A percentile compares a stretch with the other conserved stretches of the same genome.
Conservation (phyloP, 371 early-diverging fungal genomes). For the Lichtheimia ramosa region DNA sequence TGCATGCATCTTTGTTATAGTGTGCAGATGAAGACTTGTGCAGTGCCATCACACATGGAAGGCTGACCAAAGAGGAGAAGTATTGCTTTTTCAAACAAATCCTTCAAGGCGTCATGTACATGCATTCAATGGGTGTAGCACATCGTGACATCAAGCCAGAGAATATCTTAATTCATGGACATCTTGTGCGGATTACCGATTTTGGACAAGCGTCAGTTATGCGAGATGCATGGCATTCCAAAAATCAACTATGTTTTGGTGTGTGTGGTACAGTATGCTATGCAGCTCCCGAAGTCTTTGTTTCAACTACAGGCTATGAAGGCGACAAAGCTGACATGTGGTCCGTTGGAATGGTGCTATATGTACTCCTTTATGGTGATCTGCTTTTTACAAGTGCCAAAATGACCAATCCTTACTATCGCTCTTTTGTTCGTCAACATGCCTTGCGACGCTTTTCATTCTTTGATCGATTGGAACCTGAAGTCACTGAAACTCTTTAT, state of each 20-base stretch:
- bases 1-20: slow-evolving; percentile 5
- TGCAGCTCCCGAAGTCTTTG: slow-evolving; percentile 79
- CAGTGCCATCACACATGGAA: slow-evolving; percentile 28
- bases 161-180: slow-evolving; percentile 41
- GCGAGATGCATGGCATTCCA: slow-evolving; percentile 73
- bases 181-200: slow-evolving; percentile 78
- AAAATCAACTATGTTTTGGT: slow-evolving; percentile 68
- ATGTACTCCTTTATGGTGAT: slow-evolving; percentile 74
- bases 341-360: slow-evolving; percentile 80
- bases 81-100: slow-evolving; percentile 73
- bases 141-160: slow-evolving; percentile 74
- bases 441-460: slow-evolving; percentile 53
- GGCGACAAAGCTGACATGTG: slow-evolving; percentile 79
- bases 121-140: slow-evolving; percentile 48
- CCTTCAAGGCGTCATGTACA: slow-evolving; percentile 81
- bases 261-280: slow-evolving; percentile 84
- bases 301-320: slow-evolving; percentile 58
- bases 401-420: slow-evolving; percentile 61
- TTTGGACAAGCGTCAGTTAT: slow-evolving; percentile 94
- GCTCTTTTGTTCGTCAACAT: slow-evolving; percentile 45
- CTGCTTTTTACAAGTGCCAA: slow-evolving; percentile 61
- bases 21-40: slow-evolving; percentile 56
- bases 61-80: slow-evolving; percentile 31
- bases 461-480: slow-evolving; percentile 57
- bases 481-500: slow-evolving; percentile 62